Percentiles rank a stretch among this genome's conserved stretches.
Evolutionary conservation across 257 asterid species (phyloP).

Genomic region (Jacaranda mimosifolia): DNA sequence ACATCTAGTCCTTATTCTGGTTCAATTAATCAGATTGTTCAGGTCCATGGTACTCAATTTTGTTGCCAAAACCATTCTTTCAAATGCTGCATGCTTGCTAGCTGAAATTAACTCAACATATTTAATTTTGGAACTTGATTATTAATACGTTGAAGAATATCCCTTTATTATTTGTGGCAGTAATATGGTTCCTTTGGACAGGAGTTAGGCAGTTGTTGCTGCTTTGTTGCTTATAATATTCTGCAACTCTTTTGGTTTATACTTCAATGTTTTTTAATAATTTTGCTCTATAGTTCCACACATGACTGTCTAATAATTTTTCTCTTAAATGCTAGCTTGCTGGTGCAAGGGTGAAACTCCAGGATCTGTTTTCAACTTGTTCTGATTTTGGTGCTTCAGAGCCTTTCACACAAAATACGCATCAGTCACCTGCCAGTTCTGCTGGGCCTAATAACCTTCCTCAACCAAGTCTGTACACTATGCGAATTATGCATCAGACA

Average conservation of each 20-base stretch:
- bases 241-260: not conserved
- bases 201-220: too few relatives aligned
- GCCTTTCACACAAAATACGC: conserved; percentile 42
- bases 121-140: too few relatives aligned
- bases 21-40: too few relatives aligned
- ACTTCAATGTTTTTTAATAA: not conserved
- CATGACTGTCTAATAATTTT: not conserved
- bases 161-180: too few relatives aligned
- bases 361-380: conserved; percentile 42
- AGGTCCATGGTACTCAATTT: too few relatives aligned
- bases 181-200: too few relatives aligned
- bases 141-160: too few relatives aligned
- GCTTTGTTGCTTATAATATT: not conserved
- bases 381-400: conserved; percentile 41
- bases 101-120: too few relatives aligned
- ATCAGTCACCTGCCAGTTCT: conserved; percentile 42
- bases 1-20: too few relatives aligned
- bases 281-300: not conserved
- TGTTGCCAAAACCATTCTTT: too few relatives aligned
- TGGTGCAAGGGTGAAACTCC: conserved; percentile 45
- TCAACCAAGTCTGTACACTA: conserved; percentile 27
- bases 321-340: conserved; percentile 42
- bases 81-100: too few relatives aligned
- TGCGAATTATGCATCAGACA: conserved; percentile 41
- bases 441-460: conserved; percentile 34